Evolutionary conservation across 352 stramenopile species (phyloP).

Genomic region (Globisporangium orthogonon): DNA sequence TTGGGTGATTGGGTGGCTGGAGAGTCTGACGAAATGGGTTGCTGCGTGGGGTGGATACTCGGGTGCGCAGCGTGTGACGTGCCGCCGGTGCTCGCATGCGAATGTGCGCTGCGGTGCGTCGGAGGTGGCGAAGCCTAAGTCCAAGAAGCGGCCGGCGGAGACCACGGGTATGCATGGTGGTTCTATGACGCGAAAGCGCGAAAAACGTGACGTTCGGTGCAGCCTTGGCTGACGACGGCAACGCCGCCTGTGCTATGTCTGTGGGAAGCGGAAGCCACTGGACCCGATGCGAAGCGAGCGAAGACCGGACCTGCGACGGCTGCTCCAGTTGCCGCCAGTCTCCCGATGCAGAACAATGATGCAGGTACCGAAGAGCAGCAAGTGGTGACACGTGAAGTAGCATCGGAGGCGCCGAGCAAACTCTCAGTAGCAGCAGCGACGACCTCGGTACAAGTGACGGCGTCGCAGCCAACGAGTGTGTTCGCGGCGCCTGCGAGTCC

Average conservation of each 20-base stretch:
- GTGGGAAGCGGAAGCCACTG: not conserved
- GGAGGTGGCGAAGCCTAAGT: conserved; percentile 39
- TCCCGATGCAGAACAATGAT: not conserved
- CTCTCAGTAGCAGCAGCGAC: not conserved
- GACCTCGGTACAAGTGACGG: not conserved
- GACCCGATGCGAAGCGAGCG: conserved; percentile 18
- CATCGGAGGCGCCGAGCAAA: too few relatives aligned
- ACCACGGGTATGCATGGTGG: not conserved
- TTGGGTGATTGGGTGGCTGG: too few relatives aligned
- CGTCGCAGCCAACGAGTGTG: conserved; percentile 9
- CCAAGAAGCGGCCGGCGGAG: conserved; percentile 29
- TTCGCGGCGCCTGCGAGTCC: conserved; percentile 50
- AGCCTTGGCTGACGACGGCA: conserved; percentile 2
- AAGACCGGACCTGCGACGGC: conserved; percentile 10
- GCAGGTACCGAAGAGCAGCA: not conserved
- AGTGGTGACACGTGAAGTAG: not conserved
- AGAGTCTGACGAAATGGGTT: too few relatives aligned
- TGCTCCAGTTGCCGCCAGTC: not conserved
- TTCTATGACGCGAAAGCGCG: too few relatives aligned
- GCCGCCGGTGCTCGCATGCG: conserved; percentile 45
- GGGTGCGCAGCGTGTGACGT: conserved; percentile 31
- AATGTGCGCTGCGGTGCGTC: conserved; percentile 41
- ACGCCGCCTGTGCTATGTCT: too few relatives aligned
- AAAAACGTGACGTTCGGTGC: too few relatives aligned
- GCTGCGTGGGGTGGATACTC: not conserved